Percentiles rank a stretch among this genome's conserved stretches.
These are phyloP conservation scores for Camptophora hylomeconis DNA, from an alignment of 2,329 filamentous ascomycete species.

Conservation along the genomic window DNA sequence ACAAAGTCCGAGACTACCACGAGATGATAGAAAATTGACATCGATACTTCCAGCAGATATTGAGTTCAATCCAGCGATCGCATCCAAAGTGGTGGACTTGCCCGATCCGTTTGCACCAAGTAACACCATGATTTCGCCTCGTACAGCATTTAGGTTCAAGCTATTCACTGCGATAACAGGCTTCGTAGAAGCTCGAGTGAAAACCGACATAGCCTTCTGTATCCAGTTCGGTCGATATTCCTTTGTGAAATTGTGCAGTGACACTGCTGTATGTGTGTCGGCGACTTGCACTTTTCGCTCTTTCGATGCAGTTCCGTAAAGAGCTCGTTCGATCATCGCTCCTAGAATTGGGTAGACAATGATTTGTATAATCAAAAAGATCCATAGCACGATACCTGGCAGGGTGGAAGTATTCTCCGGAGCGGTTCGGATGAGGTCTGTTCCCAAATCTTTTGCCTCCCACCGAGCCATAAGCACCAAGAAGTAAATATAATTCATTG, in stretches of 20 bases:
- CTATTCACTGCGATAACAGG: constrained; percentile 68
- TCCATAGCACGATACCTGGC: constrained; percentile 63
- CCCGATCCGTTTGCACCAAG: constrained; percentile 83
- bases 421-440: constrained; percentile 49
- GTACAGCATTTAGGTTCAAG: constrained; percentile 55
- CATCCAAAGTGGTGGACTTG: constrained; percentile 80
- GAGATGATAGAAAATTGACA: constrained; percentile 66
- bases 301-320: constrained; percentile 62
- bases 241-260: constrained; percentile 63
- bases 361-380: constrained; percentile 66
- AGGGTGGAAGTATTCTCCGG: constrained; percentile 55
- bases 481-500: constrained; percentile 80
- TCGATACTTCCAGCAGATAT: constrained; percentile 64
- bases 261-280: constrained; percentile 35
- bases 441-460: constrained; percentile 47
- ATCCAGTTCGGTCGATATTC: constrained; percentile 57
- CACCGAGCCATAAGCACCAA: constrained; percentile 63
- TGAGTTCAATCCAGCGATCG: constrained; percentile 69
- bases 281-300: constrained; percentile 34
- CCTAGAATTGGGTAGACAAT: constrained; percentile 65
- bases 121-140: constrained; percentile 74
- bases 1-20: constrained; percentile 70
- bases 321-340: constrained; percentile 55
- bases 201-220: constrained; percentile 32
- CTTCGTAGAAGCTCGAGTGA: constrained; percentile 40